phyloP scores from a whole-genome alignment of 306 rosid genomes.

The Ziziphus jujuba region DNA sequence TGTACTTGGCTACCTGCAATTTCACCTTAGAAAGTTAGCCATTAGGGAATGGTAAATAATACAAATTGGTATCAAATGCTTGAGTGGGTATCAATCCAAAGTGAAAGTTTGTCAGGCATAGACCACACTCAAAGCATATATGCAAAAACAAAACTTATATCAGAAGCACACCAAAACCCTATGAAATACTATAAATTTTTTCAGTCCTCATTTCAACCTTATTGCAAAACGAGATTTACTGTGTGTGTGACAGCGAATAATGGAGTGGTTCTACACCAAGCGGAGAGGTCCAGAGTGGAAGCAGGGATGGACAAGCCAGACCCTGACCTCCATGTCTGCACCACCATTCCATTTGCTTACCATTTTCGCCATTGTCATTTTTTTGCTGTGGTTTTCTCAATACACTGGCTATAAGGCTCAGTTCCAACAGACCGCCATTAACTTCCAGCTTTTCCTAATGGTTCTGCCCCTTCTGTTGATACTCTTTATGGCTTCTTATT shows the following conservation, averaged over 20 bases:
- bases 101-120: constrained; percentile 20
- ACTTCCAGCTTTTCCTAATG: constrained; percentile 53
- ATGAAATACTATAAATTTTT: not conserved
- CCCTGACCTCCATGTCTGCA: constrained; percentile 47
- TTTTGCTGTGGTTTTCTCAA: constrained; percentile 61
- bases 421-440: constrained; percentile 30
- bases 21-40: too few relatives aligned
- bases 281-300: constrained; percentile 75
- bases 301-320: constrained; percentile 52
- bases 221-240: not conserved
- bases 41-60: constrained; percentile 5
- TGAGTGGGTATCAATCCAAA: constrained; percentile 38
- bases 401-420: constrained; percentile 47
- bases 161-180: constrained; percentile 31
- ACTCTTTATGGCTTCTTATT: constrained; percentile 45
- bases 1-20: too few relatives aligned
- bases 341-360: constrained; percentile 59
- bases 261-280: constrained; percentile 62
- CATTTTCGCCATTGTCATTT: constrained; percentile 63
- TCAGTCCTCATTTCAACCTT: constrained; percentile 28
- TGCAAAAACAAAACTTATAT: constrained; percentile 47
- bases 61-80: constrained; percentile 28
- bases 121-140: constrained; percentile 79
- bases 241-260: constrained; percentile 24
- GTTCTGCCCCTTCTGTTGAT: constrained; percentile 47